These are phyloP conservation scores for Anisogramma anomala DNA, from an alignment of 2,329 filamentous ascomycete species.

Conservation along the genomic window DNA sequence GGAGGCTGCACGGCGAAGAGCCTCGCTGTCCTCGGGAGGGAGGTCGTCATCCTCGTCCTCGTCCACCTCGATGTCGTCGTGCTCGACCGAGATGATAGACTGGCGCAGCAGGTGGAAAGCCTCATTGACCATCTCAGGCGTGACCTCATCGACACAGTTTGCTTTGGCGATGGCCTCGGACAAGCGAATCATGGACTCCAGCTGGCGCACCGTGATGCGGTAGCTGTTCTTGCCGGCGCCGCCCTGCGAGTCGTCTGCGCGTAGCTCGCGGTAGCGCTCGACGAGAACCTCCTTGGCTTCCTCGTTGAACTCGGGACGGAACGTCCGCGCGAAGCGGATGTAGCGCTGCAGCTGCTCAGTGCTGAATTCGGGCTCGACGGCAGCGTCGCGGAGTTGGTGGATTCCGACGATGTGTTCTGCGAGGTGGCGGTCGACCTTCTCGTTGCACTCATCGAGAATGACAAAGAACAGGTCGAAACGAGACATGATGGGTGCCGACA, in stretches of 20 bases:
- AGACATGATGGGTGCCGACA: conserved; percentile 98
- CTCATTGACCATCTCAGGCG: conserved; percentile 74
- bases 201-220: conserved; percentile 89
- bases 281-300: conserved; percentile 80
- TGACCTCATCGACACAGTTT: conserved; percentile 88
- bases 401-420: conserved; percentile 91
- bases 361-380: conserved; percentile 83
- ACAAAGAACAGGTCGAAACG: conserved; percentile 99
- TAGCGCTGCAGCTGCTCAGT: conserved; percentile 95
- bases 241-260: conserved; percentile 85
- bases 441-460: conserved; percentile 92
- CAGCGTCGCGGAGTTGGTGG: conserved; percentile 84
- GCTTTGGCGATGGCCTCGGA: conserved; percentile 97
- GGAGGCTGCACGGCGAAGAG: conserved; percentile 34
- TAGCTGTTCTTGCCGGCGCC: conserved; percentile 92
- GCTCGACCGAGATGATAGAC: conserved; percentile 94
- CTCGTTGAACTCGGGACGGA: conserved; percentile 82
- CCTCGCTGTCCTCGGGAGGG: conserved; percentile 33
- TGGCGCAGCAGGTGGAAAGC: conserved; percentile 84
- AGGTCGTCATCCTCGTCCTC: conserved; percentile 38
- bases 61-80: conserved; percentile 92
- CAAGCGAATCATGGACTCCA: conserved; percentile 90
- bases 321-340: conserved; percentile 90
- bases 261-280: conserved; percentile 87
- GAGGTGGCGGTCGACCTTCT: conserved; percentile 77